phyloP scores from a whole-genome alignment of 176 grass and related monocot genomes.

The Poa annua region DNA sequence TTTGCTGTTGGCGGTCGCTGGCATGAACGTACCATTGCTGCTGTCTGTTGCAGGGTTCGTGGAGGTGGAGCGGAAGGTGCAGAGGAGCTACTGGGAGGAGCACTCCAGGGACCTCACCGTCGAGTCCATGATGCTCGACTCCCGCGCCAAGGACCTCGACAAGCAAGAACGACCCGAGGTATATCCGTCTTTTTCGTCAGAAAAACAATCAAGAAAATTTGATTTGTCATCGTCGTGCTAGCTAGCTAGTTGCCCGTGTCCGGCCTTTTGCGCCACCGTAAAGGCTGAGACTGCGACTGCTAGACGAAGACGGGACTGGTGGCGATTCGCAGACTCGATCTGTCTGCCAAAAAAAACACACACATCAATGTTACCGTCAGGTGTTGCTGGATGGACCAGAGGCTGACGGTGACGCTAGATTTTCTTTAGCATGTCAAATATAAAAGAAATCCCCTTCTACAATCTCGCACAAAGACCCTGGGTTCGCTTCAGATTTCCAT shows the following conservation, averaged over 20 bases:
- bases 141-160: constrained; percentile 88
- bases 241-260: background rate
- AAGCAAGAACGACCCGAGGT: constrained; percentile 94
- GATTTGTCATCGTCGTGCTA: background rate
- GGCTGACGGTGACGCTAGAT: constrained; percentile 35
- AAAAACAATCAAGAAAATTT: background rate
- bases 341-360: background rate
- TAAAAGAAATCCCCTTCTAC: too few species aligned
- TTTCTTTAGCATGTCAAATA: background rate
- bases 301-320: background rate
- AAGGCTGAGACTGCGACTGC: constrained; percentile 9
- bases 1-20: background rate
- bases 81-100: constrained; percentile 96
- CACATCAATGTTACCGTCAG: background rate
- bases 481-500: background rate
- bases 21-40: too few species aligned
- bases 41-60: constrained; percentile 38
- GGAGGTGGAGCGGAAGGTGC: constrained; percentile 79
- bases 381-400: background rate
- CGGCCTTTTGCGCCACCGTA: background rate
- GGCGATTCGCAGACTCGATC: background rate
- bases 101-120: constrained; percentile 93
- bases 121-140: constrained; percentile 99
- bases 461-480: background rate
- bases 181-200: too few species aligned